Base-by-base conservation (phyloP, 2,329 filamentous ascomycete genomes). In the Aspergillus sp. region DNA sequence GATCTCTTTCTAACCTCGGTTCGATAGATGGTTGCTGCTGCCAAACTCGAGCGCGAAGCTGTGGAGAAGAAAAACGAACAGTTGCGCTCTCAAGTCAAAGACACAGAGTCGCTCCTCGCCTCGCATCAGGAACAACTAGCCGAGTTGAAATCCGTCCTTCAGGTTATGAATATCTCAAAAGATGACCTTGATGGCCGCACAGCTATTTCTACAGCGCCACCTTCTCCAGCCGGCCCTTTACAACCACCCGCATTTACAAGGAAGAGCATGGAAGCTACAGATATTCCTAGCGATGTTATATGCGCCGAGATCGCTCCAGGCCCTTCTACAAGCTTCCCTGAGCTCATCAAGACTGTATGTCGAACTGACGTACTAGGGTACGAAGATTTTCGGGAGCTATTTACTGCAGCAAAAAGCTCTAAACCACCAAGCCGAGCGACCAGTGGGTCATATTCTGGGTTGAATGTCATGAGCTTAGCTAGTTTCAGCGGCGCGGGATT, bases 71-170 rank as follows among this genome's bases (percentile, higher is more conserved):
- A 91, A 71, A 96, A 95, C 68, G 91, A 96, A 57, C 91, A 96
- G 74, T 83, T 98, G 52, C 90, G 86, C 68, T 83, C 88, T 24
- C 93, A 98, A 73, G 81, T 99, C 53, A 86, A 86, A 56, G 93
- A 99, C 71, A 93, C 90, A 0, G 92, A 98, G 74, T 82, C 84
- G 23, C 83, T 99, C 17, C 84, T 99, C 60, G 87, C 86, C 57
- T 96, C 91, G 1, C 91, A 98, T 67, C 93, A 96, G 71, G 93
- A 98, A 73, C 95, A 99, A 73, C 81, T 99, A 3, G 84, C 89
- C 2, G 90, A 98, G 73, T 84, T 99, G 62, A 99, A 99, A 76
- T 82, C 85, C 19, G 91, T 97, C 62, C 91, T 99, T 86, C 92
- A 96, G 75, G 87, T 89, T 66, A 90, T 97, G 86, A 81, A 85